Evolutionary conservation across 768 basidiomycete species (phyloP).

Genomic region (Cyclocybe cylindracea): DNA sequence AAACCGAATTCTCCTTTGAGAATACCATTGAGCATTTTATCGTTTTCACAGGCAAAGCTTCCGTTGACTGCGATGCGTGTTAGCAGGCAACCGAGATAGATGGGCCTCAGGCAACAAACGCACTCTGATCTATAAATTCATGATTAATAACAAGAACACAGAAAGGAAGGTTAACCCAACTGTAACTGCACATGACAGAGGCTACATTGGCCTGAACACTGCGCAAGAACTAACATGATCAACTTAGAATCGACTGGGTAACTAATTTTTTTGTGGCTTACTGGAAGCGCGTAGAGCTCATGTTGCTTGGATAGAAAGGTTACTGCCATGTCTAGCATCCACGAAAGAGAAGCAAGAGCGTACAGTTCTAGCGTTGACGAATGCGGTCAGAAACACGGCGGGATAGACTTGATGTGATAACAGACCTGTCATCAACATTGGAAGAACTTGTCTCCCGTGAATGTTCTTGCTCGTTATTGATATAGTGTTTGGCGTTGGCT

Average conservation of each 20-base stretch:
- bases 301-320: conserved; percentile 37
- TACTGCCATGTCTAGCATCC: neutral
- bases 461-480: conserved; percentile 54
- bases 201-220: conserved; percentile 67
- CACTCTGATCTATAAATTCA: conserved; percentile 34
- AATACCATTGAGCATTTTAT: conserved; percentile 57
- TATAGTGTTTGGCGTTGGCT: conserved; percentile 46
- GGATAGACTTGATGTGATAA: neutral
- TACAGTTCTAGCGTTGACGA: conserved; percentile 30
- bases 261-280: conserved; percentile 17
- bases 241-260: neutral
- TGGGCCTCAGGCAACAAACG: neutral
- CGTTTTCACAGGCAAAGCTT: conserved; percentile 66
- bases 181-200: conserved; percentile 68
- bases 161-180: conserved; percentile 24
- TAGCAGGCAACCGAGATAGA: neutral
- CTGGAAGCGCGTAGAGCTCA: conserved; percentile 58
- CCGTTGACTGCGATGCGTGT: conserved; percentile 40
- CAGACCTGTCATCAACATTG: conserved; percentile 44
- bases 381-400: neutral
- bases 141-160: neutral
- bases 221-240: conserved; percentile 42
- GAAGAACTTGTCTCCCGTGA: conserved; percentile 41
- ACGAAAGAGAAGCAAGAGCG: conserved; percentile 6
- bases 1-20: conserved; percentile 69